Percentiles rank a stretch among this genome's conserved stretches.
Evolutionary conservation across 2,329 filamentous ascomycete genomes (phyloP).

Genomic region (Thielaviopsis punctulata): DNA sequence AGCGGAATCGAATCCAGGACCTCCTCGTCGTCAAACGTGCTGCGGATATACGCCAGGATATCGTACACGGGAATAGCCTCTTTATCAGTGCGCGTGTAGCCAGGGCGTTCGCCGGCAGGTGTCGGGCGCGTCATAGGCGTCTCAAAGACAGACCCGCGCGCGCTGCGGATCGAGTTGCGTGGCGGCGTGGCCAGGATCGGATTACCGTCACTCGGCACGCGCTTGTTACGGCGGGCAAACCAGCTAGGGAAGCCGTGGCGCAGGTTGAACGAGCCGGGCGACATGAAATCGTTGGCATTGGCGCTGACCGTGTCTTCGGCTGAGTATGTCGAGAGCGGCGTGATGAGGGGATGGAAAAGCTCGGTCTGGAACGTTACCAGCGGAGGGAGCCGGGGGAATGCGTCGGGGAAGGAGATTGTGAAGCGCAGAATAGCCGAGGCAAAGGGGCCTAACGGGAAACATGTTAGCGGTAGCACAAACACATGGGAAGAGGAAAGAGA

Average conservation of each 20-base stretch:
- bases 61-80: slow-evolving; percentile 41
- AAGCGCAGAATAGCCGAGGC: slow-evolving; percentile 75
- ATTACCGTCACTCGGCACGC: slow-evolving; percentile 18
- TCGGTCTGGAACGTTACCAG: slow-evolving; percentile 79
- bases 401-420: slow-evolving; percentile 69
- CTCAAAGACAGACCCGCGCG: slow-evolving; percentile 8
- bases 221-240: slow-evolving; percentile 49
- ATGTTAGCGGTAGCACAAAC: neutral
- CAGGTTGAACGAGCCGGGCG: slow-evolving; percentile 78
- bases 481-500: neutral
- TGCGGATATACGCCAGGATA: slow-evolving; percentile 64
- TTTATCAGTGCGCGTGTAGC: slow-evolving; percentile 25
- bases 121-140: slow-evolving; percentile 9
- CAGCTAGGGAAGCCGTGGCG: slow-evolving; percentile 81
- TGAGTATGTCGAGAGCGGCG: slow-evolving; percentile 82
- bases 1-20: slow-evolving; percentile 66
- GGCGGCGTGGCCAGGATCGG: slow-evolving; percentile 10
- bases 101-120: slow-evolving; percentile 16
- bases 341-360: slow-evolving; percentile 86
- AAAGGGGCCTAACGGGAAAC: slow-evolving; percentile 55
- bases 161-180: slow-evolving; percentile 6
- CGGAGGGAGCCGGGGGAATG: slow-evolving; percentile 65
- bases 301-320: slow-evolving; percentile 69
- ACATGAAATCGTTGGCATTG: slow-evolving; percentile 64
- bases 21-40: slow-evolving; percentile 60